A percentile compares a stretch with the other conserved stretches of the same genome.
These are phyloP conservation scores for Gossypium aridum DNA, from an alignment of 441 rosid species.

Conservation along the genomic window DNA sequence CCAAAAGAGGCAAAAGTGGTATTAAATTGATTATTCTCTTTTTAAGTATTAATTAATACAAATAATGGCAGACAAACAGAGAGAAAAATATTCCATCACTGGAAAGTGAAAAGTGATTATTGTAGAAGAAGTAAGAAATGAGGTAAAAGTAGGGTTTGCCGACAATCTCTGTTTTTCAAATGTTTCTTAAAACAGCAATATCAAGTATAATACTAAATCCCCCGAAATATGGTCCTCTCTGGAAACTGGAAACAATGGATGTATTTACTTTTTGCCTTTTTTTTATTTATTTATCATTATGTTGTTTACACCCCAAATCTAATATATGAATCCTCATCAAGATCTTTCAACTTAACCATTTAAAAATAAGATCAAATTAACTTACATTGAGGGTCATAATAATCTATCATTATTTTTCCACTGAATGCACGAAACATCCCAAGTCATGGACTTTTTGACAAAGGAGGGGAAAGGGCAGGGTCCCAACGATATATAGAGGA, in stretches of 20 bases:
- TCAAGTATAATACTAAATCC: background rate
- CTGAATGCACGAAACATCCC: constrained; percentile 12
- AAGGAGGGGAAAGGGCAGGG: background rate
- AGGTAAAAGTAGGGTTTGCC: constrained; percentile 39
- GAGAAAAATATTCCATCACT: constrained; percentile 18
- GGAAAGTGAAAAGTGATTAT: background rate
- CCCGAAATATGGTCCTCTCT: background rate
- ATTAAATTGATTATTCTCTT: background rate
- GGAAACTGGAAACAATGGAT: background rate
- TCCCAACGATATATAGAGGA: constrained; percentile 15
- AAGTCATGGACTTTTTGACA: constrained; percentile 16
- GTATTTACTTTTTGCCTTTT: background rate
- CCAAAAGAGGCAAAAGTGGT: background rate
- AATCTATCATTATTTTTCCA: constrained; percentile 13
- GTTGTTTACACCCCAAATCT: background rate
- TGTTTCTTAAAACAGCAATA: background rate
- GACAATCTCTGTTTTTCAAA: constrained; percentile 39
- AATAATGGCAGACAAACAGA: constrained; percentile 33
- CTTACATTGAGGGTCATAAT: constrained; percentile 18
- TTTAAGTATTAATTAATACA: background rate
- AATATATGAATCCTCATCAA: background rate
- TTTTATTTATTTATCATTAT: background rate
- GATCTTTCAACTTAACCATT: background rate
- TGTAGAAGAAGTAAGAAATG: background rate
- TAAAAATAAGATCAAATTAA: too few species aligned